Percentiles rank a stretch among this genome's conserved stretches.
These are phyloP conservation scores for Mucor sp. DNA, from an alignment of 371 early-diverging fungal species.

Conservation along the genomic window DNA sequence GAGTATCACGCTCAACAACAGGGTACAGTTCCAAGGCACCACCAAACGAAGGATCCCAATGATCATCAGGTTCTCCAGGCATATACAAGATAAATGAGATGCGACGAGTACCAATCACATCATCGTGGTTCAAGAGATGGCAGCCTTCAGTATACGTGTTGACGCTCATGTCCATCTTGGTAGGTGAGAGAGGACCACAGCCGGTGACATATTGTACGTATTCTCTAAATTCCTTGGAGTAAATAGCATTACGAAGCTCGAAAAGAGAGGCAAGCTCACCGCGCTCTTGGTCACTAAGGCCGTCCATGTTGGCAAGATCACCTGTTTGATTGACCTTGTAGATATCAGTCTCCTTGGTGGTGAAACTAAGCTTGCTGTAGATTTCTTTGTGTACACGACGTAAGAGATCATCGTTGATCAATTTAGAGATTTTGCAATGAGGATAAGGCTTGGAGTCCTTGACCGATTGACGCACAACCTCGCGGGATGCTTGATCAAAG, in stretches of 20 bases:
- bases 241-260: slow-evolving; percentile 68
- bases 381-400: slow-evolving; percentile 68
- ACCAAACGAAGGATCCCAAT: slow-evolving; percentile 62
- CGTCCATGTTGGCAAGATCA: slow-evolving; percentile 81
- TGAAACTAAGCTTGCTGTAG: slow-evolving; percentile 60
- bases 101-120: slow-evolving; percentile 77
- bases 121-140: slow-evolving; percentile 79
- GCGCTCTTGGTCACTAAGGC: slow-evolving; percentile 59
- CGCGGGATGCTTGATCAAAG: slow-evolving; percentile 23
- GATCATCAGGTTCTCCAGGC: slow-evolving; percentile 62
- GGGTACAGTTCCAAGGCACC: slow-evolving; percentile 80
- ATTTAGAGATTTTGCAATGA: slow-evolving; percentile 61
- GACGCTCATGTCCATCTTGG: slow-evolving; percentile 69
- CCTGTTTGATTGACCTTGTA: slow-evolving; percentile 80
- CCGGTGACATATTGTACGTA: slow-evolving; percentile 69
- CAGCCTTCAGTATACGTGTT: slow-evolving; percentile 67
- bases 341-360: slow-evolving; percentile 80
- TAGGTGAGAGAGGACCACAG: slow-evolving; percentile 66
- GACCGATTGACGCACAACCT: slow-evolving; percentile 31
- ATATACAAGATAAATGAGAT: slow-evolving; percentile 79
- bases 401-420: slow-evolving; percentile 62
- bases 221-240: slow-evolving; percentile 68
- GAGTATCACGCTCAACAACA: slow-evolving; percentile 60
- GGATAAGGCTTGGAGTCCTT: slow-evolving; percentile 62
- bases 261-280: slow-evolving; percentile 51